A percentile compares a stretch with the other conserved stretches of the same genome.
phyloP scores from a whole-genome alignment of 169 alveolate genomes.

The Plasmodium ovale region DNA sequence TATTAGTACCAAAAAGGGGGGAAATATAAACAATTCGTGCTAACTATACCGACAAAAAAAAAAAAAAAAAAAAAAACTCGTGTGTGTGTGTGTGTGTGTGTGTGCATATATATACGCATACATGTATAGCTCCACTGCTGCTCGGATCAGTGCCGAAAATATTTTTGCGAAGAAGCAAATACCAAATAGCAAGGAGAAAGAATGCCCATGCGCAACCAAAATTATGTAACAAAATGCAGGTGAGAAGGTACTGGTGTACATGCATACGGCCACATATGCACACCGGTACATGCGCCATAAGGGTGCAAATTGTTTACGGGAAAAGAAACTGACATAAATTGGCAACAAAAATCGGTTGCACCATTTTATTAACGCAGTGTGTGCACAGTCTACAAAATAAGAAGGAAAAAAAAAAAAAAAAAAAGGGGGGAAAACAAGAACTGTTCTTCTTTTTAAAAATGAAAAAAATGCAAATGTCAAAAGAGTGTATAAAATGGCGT shows the following conservation, averaged over 20 bases:
- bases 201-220: no score
- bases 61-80: no score
- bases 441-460: conserved; percentile 23
- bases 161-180: no score
- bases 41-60: no score
- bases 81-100: not conserved
- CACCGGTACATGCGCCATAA: no score
- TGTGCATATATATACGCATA: not conserved
- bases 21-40: no score
- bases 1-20: not conserved
- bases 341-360: not conserved
- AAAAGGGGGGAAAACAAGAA: conserved; percentile 33
- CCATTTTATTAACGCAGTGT: not conserved
- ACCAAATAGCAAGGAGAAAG: no score
- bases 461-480: conserved; percentile 3
- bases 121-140: conserved; percentile 1
- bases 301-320: not conserved
- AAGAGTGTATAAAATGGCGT: not conserved
- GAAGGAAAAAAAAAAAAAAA: not conserved
- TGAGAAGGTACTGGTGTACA: no score
- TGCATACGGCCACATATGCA: no score
- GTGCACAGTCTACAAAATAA: not conserved
- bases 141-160: not conserved
- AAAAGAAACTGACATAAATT: conserved; percentile 9
- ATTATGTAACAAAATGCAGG: no score